phyloP scores from a whole-genome alignment of 2,329 filamentous ascomycete species.

The Monosporascus sp. region DNA sequence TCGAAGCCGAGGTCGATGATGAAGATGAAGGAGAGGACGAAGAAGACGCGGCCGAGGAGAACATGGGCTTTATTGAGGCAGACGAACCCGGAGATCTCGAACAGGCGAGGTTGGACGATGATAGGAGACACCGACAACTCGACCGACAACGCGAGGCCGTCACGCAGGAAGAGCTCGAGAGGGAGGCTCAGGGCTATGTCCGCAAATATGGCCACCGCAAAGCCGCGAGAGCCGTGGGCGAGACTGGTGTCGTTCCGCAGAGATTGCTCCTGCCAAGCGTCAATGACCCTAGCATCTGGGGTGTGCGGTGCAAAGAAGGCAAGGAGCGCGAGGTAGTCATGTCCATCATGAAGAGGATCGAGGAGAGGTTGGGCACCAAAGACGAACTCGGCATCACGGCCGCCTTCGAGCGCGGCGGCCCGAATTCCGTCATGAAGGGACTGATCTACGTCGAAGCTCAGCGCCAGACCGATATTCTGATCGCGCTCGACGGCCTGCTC shows the following conservation, averaged over 20 bases:
- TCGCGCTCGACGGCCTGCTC: constrained; percentile 75
- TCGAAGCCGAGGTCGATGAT: constrained; percentile 96
- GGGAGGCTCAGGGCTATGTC: constrained; percentile 79
- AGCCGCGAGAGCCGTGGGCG: constrained; percentile 56
- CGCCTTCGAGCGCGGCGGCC: constrained; percentile 81
- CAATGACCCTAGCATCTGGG: constrained; percentile 94
- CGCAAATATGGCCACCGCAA: constrained; percentile 83
- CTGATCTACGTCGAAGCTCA: constrained; percentile 94
- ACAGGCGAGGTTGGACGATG: constrained; percentile 77
- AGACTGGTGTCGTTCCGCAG: constrained; percentile 76
- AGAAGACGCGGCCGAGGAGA: constrained; percentile 80
- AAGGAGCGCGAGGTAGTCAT: constrained; percentile 92
- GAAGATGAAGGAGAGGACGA: constrained; percentile 85
- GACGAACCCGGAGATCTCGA: constrained; percentile 86
- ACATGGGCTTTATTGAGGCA: constrained; percentile 80
- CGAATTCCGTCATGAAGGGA: constrained; percentile 78
- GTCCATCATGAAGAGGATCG: constrained; percentile 80
- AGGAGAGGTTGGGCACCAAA: constrained; percentile 72
- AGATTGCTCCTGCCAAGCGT: constrained; percentile 85
- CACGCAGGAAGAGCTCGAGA: constrained; percentile 85
- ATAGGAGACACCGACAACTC: constrained; percentile 87
- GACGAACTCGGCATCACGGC: constrained; percentile 80
- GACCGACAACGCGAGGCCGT: constrained; percentile 87
- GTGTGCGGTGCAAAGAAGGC: constrained; percentile 84
- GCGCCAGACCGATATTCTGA: constrained; percentile 77